phyloP scores from a whole-genome alignment of 768 basidiomycete species.

The Xerocomellus amylosporus region DNA sequence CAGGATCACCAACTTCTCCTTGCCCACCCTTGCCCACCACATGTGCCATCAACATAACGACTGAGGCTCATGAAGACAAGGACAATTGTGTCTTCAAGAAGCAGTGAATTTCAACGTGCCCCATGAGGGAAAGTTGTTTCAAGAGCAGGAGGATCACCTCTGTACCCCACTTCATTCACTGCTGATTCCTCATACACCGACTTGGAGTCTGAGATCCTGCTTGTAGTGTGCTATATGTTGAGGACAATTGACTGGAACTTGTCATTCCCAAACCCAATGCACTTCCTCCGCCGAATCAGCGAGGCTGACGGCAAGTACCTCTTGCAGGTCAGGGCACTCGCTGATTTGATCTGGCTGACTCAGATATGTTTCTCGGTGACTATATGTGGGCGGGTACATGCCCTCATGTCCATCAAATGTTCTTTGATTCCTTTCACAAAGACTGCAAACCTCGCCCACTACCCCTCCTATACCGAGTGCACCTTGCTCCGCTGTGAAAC shows the following conservation, averaged over 20 bases:
- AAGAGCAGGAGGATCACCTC: slow-evolving; percentile 40
- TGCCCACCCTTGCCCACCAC: no score
- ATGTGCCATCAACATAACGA: no score
- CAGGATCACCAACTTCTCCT: no score
- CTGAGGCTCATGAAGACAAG: no score
- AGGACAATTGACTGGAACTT: slow-evolving; percentile 84
- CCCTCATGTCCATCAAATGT: background rate
- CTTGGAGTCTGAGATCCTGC: slow-evolving; percentile 78
- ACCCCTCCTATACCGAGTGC: slow-evolving; percentile 78
- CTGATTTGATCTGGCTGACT: no score
- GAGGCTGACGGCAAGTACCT: no score
- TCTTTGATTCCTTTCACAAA: slow-evolving; percentile 32
- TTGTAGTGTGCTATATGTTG: slow-evolving; percentile 84
- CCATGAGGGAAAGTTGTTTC: no score
- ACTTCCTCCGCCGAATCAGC: slow-evolving; percentile 82
- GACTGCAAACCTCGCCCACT: slow-evolving; percentile 84
- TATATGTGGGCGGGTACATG: no score
- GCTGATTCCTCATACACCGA: slow-evolving; percentile 72
- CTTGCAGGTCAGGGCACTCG: no score
- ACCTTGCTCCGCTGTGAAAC: slow-evolving; percentile 76
- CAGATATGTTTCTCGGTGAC: no score
- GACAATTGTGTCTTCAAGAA: no score
- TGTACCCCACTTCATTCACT: slow-evolving; percentile 71
- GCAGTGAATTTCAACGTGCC: no score
- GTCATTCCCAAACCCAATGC: slow-evolving; percentile 81